These are phyloP conservation scores for Tylopilus cervinicoccineus DNA, from an alignment of 768 basidiomycete species.

Conservation along the genomic window DNA sequence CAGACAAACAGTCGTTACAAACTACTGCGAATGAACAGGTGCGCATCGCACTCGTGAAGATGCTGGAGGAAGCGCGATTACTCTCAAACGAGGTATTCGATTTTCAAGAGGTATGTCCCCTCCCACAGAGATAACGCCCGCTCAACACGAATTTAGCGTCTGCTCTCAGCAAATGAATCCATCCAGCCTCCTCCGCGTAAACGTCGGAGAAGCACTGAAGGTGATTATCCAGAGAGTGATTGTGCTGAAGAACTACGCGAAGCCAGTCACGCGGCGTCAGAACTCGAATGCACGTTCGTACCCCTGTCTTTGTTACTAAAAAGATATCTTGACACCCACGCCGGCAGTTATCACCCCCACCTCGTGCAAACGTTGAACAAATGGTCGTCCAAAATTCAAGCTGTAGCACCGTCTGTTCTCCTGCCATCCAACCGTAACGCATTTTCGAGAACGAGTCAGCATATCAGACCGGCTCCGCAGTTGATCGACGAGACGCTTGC, in stretches of 20 bases:
- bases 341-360: conserved; percentile 61
- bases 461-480: conserved; percentile 62
- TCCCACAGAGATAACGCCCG: conserved; percentile 2
- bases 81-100: conserved; percentile 67
- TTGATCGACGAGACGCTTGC: conserved; percentile 71
- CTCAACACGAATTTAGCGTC: conserved; percentile 34
- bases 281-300: conserved; percentile 54
- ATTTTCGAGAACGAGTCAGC: conserved; percentile 57
- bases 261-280: conserved; percentile 38
- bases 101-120: conserved; percentile 56
- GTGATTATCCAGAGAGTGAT: conserved; percentile 3
- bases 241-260: conserved; percentile 34
- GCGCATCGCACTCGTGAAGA: conserved; percentile 42
- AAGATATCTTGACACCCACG: conserved; percentile 3
- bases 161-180: conserved; percentile 46
- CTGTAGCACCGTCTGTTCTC: conserved; percentile 78
- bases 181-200: conserved; percentile 52
- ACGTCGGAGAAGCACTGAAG: conserved; percentile 42
- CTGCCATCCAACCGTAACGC: conserved; percentile 66
- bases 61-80: conserved; percentile 56
- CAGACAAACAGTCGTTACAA: conserved; percentile 28
- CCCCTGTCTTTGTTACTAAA: background rate
- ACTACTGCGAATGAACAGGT: conserved; percentile 34
- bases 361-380: conserved; percentile 78
- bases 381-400: conserved; percentile 95